Base-by-base conservation (phyloP, 176 grass and related monocot genomes). In the Oryza coarctata region DNA sequence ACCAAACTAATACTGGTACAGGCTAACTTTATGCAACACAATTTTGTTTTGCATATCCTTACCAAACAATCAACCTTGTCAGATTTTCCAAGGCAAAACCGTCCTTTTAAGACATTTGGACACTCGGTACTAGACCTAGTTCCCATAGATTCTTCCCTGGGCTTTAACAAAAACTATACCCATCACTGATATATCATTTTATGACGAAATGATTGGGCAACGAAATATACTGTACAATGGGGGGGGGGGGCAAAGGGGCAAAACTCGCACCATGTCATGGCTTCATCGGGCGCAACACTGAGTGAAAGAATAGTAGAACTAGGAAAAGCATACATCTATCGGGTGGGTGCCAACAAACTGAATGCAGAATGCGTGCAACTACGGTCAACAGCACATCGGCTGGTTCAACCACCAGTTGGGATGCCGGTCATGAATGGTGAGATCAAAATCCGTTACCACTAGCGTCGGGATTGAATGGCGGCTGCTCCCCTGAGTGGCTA, bases 401-500 rank as follows among this genome's bases (percentile, higher is more conserved):
- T 84, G 71, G 74, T 86, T 80, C 80, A 69, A 58, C 76, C 30
- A 82, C 78, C 38, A 47, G 78, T 86, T 49, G 63, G 7, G 63
- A 69, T 9, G 74, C 12, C 39, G 38, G 31, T 74, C 58, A 38
- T 76, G 60, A 74, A 84, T 67, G 52, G 45, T 69, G 81, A 34
- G 89, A 84, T 74, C 91, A 84, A 76, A 94, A 88, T 68, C 89
- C 97, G 23, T 96, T 99, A 41, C 80, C 79, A 72, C 83, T 91
- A 13, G 66, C 31, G 60, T 62, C 63, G 23, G 82, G 73, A 79
- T 90, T 77, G 33, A 90, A 81, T 12, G 93, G 75, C 9, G 40
- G 82, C 73, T 95, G 93, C 84, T 94, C 93, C 12, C 91, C 93
- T 11, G 97, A 96, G 55, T 93, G 87, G 33, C 86, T 55, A 12